Evolutionary conservation across 306 rosid species (phyloP).

Genomic region (Senna tora): DNA sequence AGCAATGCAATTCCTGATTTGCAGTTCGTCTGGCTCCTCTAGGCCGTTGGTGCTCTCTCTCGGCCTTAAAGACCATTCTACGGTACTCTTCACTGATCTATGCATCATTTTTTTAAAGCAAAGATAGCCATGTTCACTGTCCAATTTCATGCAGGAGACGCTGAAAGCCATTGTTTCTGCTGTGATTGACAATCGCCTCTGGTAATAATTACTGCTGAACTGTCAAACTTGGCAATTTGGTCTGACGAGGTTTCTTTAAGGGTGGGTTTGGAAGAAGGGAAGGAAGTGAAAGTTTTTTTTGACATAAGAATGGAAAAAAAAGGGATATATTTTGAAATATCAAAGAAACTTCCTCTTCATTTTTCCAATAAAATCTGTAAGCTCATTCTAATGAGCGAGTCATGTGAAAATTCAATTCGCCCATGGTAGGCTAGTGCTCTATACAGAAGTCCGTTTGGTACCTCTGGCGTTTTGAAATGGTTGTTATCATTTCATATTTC

Average conservation of each 20-base stretch:
- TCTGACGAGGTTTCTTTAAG: constrained; percentile 2
- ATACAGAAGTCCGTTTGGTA: background rate
- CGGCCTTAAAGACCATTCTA: constrained; percentile 90
- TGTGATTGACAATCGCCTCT: constrained; percentile 64
- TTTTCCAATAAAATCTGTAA: too few species aligned
- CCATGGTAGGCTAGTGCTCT: background rate
- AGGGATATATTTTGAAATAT: too few species aligned
- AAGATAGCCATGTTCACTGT: constrained; percentile 11
- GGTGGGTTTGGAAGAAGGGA: too few species aligned
- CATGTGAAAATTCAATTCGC: background rate
- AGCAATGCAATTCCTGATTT: constrained; percentile 35
- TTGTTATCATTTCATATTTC: constrained; percentile 4
- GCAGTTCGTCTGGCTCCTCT: constrained; percentile 71
- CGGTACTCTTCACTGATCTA: constrained; percentile 42
- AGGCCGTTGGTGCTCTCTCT: constrained; percentile 79
- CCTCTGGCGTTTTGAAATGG: constrained; percentile 2
- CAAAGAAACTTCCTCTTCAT: too few species aligned
- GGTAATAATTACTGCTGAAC: constrained; percentile 47
- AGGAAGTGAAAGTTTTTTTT: too few species aligned
- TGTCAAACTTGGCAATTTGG: constrained; percentile 14
- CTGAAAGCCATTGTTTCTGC: constrained; percentile 72
- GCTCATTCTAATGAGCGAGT: constrained; percentile 23
- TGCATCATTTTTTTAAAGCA: background rate
- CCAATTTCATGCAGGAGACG: constrained; percentile 68
- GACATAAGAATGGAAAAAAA: too few species aligned